These are phyloP conservation scores for Artemisia argyi DNA, from an alignment of 129 eudicot genomes.

Conservation along the genomic window DNA sequence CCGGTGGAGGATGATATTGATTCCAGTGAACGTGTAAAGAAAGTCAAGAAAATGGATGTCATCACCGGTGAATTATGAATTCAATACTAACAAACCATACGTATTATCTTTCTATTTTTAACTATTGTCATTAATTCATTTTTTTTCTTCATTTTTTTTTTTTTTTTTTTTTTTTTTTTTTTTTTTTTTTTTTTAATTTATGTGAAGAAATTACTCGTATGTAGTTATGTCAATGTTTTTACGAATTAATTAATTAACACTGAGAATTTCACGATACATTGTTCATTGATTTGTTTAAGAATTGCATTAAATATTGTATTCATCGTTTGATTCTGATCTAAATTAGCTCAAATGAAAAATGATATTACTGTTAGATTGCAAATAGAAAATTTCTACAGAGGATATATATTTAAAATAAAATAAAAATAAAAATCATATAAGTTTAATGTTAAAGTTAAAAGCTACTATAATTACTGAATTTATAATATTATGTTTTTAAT, in stretches of 20 bases:
- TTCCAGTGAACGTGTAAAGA: conserved; percentile 28
- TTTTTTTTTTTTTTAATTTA: too few species aligned
- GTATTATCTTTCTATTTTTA: conserved; percentile 5
- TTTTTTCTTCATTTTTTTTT: neutral
- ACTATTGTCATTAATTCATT: neutral
- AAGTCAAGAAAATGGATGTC: conserved; percentile 29
- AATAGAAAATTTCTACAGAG: too few species aligned
- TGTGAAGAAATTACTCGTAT: conserved; percentile 12
- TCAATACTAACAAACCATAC: conserved; percentile 20
- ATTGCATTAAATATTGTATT: conserved; percentile 1
- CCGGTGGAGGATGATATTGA: conserved; percentile 27
- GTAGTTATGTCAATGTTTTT: conserved; percentile 21
- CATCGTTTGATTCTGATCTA: neutral
- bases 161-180: too few species aligned
- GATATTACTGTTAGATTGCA: too few species aligned
- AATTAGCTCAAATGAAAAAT: neutral
- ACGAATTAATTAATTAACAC: conserved; percentile 19
- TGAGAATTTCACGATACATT: conserved; percentile 15
- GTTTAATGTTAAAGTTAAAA: too few species aligned
- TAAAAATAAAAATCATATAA: too few species aligned
- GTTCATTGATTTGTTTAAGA: too few species aligned
- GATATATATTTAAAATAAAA: too few species aligned
- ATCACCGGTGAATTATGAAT: conserved; percentile 20
- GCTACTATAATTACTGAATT: too few species aligned
- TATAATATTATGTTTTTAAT: too few species aligned